phyloP scores from a whole-genome alignment of 306 rosid genomes.

The Prunus fruticosa region DNA sequence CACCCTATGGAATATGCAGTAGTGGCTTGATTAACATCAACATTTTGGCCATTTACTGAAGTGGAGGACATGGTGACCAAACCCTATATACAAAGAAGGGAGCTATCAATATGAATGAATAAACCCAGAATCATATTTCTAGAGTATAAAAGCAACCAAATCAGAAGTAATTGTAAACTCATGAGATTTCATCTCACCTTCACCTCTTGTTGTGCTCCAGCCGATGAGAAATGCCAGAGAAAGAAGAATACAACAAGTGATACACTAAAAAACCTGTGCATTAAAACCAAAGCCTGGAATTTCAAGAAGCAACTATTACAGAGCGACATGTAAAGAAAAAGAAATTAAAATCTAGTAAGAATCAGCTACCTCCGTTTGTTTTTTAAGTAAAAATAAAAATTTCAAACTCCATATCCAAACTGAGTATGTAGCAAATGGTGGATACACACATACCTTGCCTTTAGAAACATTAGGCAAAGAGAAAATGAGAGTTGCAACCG shows the following conservation, averaged over 20 bases:
- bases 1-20: conserved; percentile 45
- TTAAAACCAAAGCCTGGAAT: conserved; percentile 95
- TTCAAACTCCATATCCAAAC: background rate
- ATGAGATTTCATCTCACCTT: conserved; percentile 45
- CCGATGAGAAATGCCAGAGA: conserved; percentile 71
- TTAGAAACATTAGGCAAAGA: conserved; percentile 73
- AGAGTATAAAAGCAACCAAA: conserved; percentile 11
- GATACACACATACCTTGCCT: conserved; percentile 48
- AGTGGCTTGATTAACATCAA: conserved; percentile 39
- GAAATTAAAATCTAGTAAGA: conserved; percentile 7
- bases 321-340: conserved; percentile 24
- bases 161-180: conserved; percentile 20
- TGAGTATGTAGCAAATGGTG: background rate
- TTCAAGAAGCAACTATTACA: conserved; percentile 61
- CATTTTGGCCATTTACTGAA: conserved; percentile 38
- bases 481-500: conserved; percentile 78
- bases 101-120: conserved; percentile 16
- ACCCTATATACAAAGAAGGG: conserved; percentile 39
- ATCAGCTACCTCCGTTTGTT: background rate
- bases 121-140: conserved; percentile 14
- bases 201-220: conserved; percentile 37
- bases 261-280: conserved; percentile 97
- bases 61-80: conserved; percentile 28
- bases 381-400: background rate
- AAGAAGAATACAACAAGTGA: conserved; percentile 75